phyloP scores from a whole-genome alignment of 208 protist genomes.

The Leishmania tropica region DNA sequence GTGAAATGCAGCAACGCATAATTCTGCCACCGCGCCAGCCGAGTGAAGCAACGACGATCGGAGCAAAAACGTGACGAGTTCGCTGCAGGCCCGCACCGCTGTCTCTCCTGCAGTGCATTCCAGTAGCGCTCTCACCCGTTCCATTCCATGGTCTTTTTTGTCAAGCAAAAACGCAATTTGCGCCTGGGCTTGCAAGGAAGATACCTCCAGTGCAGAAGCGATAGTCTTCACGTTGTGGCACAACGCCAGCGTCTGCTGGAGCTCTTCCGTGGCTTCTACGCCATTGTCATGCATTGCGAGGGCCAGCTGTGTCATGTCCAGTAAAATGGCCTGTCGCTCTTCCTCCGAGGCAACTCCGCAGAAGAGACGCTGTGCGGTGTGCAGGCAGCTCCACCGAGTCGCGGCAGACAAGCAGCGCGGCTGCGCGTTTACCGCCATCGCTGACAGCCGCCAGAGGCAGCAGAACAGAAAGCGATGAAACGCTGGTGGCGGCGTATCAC shows the following conservation, averaged over 20 bases:
- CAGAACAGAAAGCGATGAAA: slow-evolving; percentile 31
- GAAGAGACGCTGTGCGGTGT: slow-evolving; percentile 11
- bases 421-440: neutral
- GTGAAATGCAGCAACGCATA: slow-evolving; percentile 1
- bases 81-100: neutral
- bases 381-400: slow-evolving; percentile 20
- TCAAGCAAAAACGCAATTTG: slow-evolving; percentile 22
- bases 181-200: slow-evolving; percentile 11
- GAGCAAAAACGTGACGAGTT: slow-evolving; percentile 33
- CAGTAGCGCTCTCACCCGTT: slow-evolving; percentile 1
- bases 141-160: slow-evolving; percentile 2
- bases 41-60: neutral
- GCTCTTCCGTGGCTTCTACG: neutral
- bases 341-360: slow-evolving; percentile 5
- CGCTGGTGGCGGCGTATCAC: neutral
- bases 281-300: neutral
- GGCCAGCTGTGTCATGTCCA: slow-evolving; percentile 20
- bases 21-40: slow-evolving; percentile 11
- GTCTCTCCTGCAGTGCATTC: neutral
- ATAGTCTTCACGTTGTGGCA: neutral
- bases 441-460: slow-evolving; percentile 17
- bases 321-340: slow-evolving; percentile 22
- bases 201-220: neutral
- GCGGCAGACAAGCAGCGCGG: neutral
- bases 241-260: slow-evolving; percentile 8